Evolutionary conservation across 2,329 filamentous ascomycete genomes (phyloP), one percentile per base, ranked within the genome.

Genomic region (Diplodia seriata): DNA sequence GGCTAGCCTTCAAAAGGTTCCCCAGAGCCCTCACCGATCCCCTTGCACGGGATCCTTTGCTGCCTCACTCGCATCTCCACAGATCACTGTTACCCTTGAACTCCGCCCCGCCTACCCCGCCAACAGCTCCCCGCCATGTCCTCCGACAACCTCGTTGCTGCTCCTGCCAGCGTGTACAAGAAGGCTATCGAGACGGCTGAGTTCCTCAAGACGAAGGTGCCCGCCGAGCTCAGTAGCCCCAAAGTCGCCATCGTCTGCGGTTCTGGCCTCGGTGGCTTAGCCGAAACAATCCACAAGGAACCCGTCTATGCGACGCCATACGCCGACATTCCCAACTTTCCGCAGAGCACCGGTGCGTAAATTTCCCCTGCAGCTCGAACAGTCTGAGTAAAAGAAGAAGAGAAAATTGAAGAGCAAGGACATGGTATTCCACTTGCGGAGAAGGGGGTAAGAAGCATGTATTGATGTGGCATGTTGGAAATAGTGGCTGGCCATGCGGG

Each of bases 211-310:
- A 74, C 79, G 26, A 78, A 78, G 56, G 75, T 89, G n/a, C 86
- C 86, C 18, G 74, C 76, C 50, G 69, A 75, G 18, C 75, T 88
- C n/a, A 80, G 84, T 66, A 76, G 78, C 2, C 88, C 88, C 12
- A 81, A 82, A 68, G 83, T 90, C 69, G 88, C 86, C 49, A 87
- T 90, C 67, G 84, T 90, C 29, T 90, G 88, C 74, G 88, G 88
- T 38, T 89, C 87, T 61, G 88, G 88, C 3, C 78, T 90, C 9
- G 87, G 87, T 50, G 87, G 87, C 1, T 82, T 90, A 43, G 86
- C 84, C 68, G 81, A 85, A 68, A 86, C 85, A 3, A 82, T 89
- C 55, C 79, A 87, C 63, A 72, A 80, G 23, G 79, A 81, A 33
- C 80, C 81, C 8, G 82, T 81, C 67, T 79, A 84, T 67, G 85